These are phyloP conservation scores for Neonectria sp. DNA, from an alignment of 2,329 filamentous ascomycete species.

Conservation along the genomic window DNA sequence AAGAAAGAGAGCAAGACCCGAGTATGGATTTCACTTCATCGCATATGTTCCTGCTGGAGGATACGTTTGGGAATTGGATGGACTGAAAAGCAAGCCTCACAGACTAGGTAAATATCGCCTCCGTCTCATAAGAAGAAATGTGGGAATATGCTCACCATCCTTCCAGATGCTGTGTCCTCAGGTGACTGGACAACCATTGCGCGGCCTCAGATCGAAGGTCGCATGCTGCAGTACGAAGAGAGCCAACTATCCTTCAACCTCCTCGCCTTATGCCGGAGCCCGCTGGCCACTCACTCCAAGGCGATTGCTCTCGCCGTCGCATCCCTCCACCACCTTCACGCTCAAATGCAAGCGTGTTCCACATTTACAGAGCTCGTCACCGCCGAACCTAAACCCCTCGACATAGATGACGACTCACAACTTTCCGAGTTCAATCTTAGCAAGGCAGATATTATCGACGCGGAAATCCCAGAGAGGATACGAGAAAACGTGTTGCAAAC, in stretches of 20 bases:
- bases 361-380: slow-evolving; percentile 43
- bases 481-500: slow-evolving; percentile 30
- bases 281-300: slow-evolving; percentile 66
- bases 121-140: not conserved
- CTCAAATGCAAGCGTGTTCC: slow-evolving; percentile 43
- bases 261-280: slow-evolving; percentile 80
- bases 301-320: slow-evolving; percentile 61
- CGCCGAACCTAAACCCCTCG: slow-evolving; percentile 41
- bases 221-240: slow-evolving; percentile 78
- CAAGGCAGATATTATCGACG: slow-evolving; percentile 42
- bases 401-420: slow-evolving; percentile 38
- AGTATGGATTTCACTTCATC: slow-evolving; percentile 88
- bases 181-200: slow-evolving; percentile 78
- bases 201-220: slow-evolving; percentile 73
- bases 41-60: slow-evolving; percentile 86
- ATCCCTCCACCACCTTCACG: slow-evolving; percentile 56
- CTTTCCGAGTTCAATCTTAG: slow-evolving; percentile 52
- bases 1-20: slow-evolving; percentile 62
- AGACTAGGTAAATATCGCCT: slow-evolving; percentile 49
- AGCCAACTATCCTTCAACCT: slow-evolving; percentile 82
- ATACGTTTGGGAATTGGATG: slow-evolving; percentile 90
- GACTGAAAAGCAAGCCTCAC: slow-evolving; percentile 79
- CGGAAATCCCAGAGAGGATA: slow-evolving; percentile 36
- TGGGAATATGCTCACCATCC: slow-evolving; percentile 18
- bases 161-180: slow-evolving; percentile 35